Evolutionary conservation across 2,329 filamentous ascomycete species (phyloP).

Genomic region (Seiridium cupressi): DNA sequence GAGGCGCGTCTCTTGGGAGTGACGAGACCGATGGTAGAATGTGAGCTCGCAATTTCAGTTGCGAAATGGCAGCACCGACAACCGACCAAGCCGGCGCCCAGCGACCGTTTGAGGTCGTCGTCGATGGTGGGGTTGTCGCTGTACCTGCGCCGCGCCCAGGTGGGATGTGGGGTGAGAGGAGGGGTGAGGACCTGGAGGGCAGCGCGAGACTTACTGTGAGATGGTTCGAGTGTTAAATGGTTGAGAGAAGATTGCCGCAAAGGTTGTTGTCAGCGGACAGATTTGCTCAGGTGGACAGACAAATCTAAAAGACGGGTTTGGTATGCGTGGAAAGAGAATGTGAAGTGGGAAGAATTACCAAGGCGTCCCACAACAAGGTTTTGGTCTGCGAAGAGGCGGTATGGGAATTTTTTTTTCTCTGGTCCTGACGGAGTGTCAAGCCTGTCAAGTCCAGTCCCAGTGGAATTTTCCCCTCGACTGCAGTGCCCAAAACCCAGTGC

Average conservation of each 20-base stretch:
- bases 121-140: conserved; percentile 6
- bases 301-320: not conserved
- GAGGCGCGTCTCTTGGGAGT: too few relatives aligned
- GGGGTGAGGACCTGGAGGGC: not conserved
- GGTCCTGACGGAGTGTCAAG: not conserved
- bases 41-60: not conserved
- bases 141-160: conserved; percentile 1
- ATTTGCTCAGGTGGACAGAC: not conserved
- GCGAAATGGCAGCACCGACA: not conserved
- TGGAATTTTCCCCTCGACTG: not conserved
- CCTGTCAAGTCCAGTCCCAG: not conserved
- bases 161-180: conserved; percentile 8
- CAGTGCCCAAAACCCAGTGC: not conserved
- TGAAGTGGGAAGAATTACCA: conserved; percentile 2
- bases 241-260: not conserved
- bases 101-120: conserved; percentile 6
- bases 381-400: conserved; percentile 7
- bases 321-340: not conserved
- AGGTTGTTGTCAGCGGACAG: not conserved
- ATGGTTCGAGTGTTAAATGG: not conserved
- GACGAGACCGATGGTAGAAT: too few relatives aligned
- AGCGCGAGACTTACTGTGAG: not conserved
- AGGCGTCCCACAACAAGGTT: conserved; percentile 3
- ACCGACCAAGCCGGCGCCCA: not conserved
- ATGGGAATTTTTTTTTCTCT: not conserved